Conservation (phyloP, 2,329 filamentous ascomycete species). For the Cadophora gregata region DNA sequence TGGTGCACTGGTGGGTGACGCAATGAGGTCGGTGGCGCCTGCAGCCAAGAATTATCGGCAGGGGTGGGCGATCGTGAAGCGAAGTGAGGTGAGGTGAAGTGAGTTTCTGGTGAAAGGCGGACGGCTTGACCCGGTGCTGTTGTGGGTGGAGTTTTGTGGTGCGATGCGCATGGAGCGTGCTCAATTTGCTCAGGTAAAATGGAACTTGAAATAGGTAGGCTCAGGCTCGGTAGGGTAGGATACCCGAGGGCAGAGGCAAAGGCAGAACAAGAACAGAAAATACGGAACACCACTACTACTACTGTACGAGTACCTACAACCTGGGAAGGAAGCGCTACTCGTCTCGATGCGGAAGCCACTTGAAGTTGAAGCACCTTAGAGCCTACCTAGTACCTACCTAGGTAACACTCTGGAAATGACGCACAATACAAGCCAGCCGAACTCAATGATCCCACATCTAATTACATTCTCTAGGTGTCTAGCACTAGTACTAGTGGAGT, state of each 20-base stretch:
- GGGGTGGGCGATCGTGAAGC: background rate
- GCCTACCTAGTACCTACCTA: too few relatives aligned
- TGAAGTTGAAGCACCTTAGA: too few relatives aligned
- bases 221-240: too few relatives aligned
- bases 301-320: too few relatives aligned
- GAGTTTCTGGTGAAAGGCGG: too few relatives aligned
- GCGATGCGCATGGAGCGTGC: background rate
- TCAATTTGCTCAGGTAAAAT: too few relatives aligned
- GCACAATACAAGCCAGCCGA: background rate
- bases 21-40: conserved; percentile 20
- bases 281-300: too few relatives aligned
- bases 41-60: conserved; percentile 4
- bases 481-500: too few relatives aligned
- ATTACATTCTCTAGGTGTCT: background rate
- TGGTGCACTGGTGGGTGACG: too few relatives aligned
- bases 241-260: too few relatives aligned
- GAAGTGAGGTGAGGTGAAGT: too few relatives aligned
- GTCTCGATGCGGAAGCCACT: background rate
- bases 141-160: background rate
- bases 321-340: background rate
- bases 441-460: background rate
- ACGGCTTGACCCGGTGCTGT: conserved; percentile 7
- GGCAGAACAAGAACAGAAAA: background rate
- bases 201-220: too few relatives aligned
- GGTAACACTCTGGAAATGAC: background rate